Evolutionary conservation across 2,329 filamentous ascomycete genomes (phyloP).

Genomic region (Fusarium sp.): DNA sequence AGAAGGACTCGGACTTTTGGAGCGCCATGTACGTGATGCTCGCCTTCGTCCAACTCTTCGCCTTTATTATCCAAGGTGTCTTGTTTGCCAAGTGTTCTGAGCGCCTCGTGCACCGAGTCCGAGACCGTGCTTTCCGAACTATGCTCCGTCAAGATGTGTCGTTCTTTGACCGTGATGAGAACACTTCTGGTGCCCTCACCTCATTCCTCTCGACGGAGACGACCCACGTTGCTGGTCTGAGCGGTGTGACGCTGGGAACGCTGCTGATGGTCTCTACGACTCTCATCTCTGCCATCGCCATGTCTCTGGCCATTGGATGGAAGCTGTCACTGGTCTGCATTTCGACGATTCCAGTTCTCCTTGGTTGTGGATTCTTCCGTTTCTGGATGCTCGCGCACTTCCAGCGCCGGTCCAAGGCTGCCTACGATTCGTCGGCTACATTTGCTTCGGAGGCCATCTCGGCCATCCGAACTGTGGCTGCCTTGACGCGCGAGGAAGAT

Average conservation of each 20-base stretch:
- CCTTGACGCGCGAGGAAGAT: conserved; percentile 87
- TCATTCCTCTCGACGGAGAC: conserved; percentile 91
- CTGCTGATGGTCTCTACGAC: conserved; percentile 85
- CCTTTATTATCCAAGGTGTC: conserved; percentile 76
- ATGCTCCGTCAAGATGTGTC: conserved; percentile 93
- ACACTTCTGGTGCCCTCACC: conserved; percentile 88
- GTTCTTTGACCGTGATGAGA: conserved; percentile 91
- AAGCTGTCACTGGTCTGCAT: conserved; percentile 88
- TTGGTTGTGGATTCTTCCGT: conserved; percentile 86
- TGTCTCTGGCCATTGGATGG: conserved; percentile 85
- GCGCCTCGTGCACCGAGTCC: conserved; percentile 83
- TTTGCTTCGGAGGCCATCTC: conserved; percentile 95
- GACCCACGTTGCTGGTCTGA: conserved; percentile 88
- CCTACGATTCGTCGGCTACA: conserved; percentile 83
- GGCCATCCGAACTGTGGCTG: conserved; percentile 92
- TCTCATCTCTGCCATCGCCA: conserved; percentile 76
- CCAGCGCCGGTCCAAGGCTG: conserved; percentile 80
- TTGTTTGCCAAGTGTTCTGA: conserved; percentile 90
- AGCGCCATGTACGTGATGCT: conserved; percentile 90
- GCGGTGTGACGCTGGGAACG: conserved; percentile 88
- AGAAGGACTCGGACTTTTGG: conserved; percentile 85
- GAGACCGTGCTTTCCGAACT: conserved; percentile 84
- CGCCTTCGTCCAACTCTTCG: conserved; percentile 77
- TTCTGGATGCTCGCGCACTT: conserved; percentile 88
- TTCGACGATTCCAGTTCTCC: conserved; percentile 79